Percentiles rank a stretch among this genome's conserved stretches.
Conservation (phyloP, 768 basidiomycete species). For the Cystobasidium ongulense region DNA sequence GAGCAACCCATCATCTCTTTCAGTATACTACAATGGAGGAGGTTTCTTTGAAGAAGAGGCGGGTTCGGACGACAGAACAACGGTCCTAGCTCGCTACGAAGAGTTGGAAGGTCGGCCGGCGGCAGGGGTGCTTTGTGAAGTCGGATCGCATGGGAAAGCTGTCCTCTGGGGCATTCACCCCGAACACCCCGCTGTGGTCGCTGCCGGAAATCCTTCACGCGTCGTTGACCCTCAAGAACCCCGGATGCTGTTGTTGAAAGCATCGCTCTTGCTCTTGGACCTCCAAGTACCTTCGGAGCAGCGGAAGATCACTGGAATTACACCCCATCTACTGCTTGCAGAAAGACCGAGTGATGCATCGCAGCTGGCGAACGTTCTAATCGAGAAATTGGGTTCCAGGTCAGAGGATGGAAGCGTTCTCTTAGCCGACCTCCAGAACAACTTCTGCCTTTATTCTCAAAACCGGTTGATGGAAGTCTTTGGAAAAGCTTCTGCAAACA, state of each 20-base stretch:
- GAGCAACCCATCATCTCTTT: slow-evolving; percentile 32
- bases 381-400: background rate
- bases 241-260: slow-evolving; percentile 46
- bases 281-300: slow-evolving; percentile 49
- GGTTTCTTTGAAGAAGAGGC: slow-evolving; percentile 46
- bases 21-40: slow-evolving; percentile 51
- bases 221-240: slow-evolving; percentile 32
- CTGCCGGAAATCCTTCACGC: background rate
- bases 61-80: slow-evolving; percentile 33
- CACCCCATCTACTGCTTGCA: slow-evolving; percentile 35
- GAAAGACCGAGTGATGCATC: background rate
- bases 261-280: slow-evolving; percentile 46
- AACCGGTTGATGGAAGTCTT: background rate
- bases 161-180: slow-evolving; percentile 56
- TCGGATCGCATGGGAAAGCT: slow-evolving; percentile 51
- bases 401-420: background rate
- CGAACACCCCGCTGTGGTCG: slow-evolving; percentile 51
- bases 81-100: slow-evolving; percentile 47
- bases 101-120: slow-evolving; percentile 41
- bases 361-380: background rate
- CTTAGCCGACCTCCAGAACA: background rate
- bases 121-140: slow-evolving; percentile 47
- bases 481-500: slow-evolving; percentile 46
- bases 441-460: background rate
- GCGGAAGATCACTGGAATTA: background rate